Base-by-base conservation (phyloP, 108 stramenopile genomes). In the Cyclotella choctawhatcheeana region DNA sequence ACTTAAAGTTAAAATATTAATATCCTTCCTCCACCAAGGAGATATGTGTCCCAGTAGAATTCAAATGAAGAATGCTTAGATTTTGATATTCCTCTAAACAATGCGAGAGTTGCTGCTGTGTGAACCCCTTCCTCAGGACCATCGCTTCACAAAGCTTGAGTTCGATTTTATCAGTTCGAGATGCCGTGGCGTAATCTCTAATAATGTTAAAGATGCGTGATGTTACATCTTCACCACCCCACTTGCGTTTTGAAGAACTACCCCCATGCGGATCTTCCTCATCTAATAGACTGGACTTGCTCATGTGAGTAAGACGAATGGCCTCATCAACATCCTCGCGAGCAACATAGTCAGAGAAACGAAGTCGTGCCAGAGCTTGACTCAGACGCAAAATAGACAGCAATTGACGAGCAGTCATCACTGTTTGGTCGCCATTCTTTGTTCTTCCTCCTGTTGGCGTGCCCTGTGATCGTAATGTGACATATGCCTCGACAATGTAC, bases 301-400 rank as follows among this genome's bases (percentile, higher is more conserved):
- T 94, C 95, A 96, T 86, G 83, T 94, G 90, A 21, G 93, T 94
- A 35, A 94, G 69, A 26, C 99, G 97, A 68, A 98, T 97, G 13
- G 99, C 97, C 82, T 99, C 99, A 69, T 98, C 93, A 0, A 99
- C 97, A 71, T 99, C 99, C 55, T 96, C 95, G 22, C 93, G 84
- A n/a, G 92, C 94, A 0, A 99, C 97, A 24, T 74, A 90, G 35
- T 94, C 93, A 24, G 88, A 86, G 71, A 98, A 98, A 10, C 97
- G 92, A 37, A 99, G 89, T 20, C 99, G 92, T 4, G 97, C 97
- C 33, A 98, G 83, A 0, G 97, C 97, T 78, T 97, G 96, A 44
- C 96, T 82, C 72, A 98, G 77, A 52, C 99, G 96, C 25, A 99
- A 84, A 70, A 98, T 98, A 27, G 97, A 97, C 4, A 99, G 82